A percentile compares a stretch with the other conserved stretches of the same genome.
Evolutionary conservation across 2,329 filamentous ascomycete species (phyloP).

Genomic region (Microdochium trichocladiopsis): DNA sequence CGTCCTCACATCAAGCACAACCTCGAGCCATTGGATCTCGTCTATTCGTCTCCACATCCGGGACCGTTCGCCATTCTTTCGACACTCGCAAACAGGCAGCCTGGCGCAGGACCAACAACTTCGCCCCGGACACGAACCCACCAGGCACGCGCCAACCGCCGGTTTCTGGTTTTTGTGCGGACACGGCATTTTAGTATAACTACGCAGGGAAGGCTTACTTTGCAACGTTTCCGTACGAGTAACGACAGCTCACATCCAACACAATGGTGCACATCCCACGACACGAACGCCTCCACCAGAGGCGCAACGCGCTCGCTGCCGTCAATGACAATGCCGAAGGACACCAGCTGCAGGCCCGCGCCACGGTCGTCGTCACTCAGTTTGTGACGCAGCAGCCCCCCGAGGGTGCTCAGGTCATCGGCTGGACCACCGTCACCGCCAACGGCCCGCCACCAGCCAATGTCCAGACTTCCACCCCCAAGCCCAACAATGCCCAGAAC

Average conservation of each 20-base stretch:
- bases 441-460: background rate
- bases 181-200: too few species aligned
- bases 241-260: constrained; percentile 11
- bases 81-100: background rate
- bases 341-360: background rate
- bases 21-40: too few species aligned
- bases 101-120: background rate
- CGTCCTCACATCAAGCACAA: too few species aligned
- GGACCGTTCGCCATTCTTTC: background rate
- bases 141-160: too few species aligned
- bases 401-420: background rate
- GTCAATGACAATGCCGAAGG: constrained; percentile 11
- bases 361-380: background rate
- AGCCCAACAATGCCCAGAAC: background rate
- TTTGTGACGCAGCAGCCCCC: background rate
- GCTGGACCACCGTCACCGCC: background rate
- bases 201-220: too few species aligned
- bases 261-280: constrained; percentile 6
- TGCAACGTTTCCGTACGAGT: constrained; percentile 1
- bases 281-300: constrained; percentile 16
- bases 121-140: background rate
- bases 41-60: too few species aligned
- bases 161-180: too few species aligned
- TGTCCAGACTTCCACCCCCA: background rate
- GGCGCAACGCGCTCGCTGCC: constrained; percentile 5